Base-by-base conservation (phyloP, 2,329 filamentous ascomycete species). In the Verticillium nonalfalfae region DNA sequence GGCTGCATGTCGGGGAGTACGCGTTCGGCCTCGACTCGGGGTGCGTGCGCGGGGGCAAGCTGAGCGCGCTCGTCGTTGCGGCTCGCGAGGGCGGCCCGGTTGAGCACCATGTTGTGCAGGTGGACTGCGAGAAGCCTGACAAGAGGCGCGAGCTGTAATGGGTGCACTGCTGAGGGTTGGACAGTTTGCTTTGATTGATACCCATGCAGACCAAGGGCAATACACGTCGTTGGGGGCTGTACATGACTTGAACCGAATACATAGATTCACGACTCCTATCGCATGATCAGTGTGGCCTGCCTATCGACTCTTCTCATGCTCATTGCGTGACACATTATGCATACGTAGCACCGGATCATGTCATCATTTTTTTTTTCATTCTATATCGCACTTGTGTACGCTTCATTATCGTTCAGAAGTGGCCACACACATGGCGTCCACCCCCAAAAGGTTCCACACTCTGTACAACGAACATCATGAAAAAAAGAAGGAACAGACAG, bases 21-120 rank as follows among this genome's bases (percentile, higher is more conserved):
- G 90, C 89, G 4, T 91, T 93, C 70, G 95, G 95, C 0, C 79
- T 98, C 56, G 95, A 98, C 74, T 90, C 90, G 0, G 89, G 87
- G 0, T 98, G 95, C 72, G 86, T 91, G 3, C 85, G 84, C 64
- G 93, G 93, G 11, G 87, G 87, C 1, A 80, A 85, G 64, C 78
- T 99, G 66, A 91, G 90, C 1, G 93, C 90, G 1, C 74, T 97
- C 62, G 80, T 97, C 2, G 84, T 97, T 39, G 84, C 90, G 67
- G 84, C 76, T 2, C 26, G 26, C 3, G 70, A 67, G 4, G 61
- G 69, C 1, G 66, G 69, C 6, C 72, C 71, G 7, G 68, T 78
- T 59, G 72, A 66, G 58, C 73, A 79, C 56, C 68, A 68, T 10
- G 69, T 77, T 18, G 69, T 76, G 26, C 78, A 81, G 68, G 77